phyloP scores from a whole-genome alignment of 176 grass and related monocot species.

The Raddia distichophylla region DNA sequence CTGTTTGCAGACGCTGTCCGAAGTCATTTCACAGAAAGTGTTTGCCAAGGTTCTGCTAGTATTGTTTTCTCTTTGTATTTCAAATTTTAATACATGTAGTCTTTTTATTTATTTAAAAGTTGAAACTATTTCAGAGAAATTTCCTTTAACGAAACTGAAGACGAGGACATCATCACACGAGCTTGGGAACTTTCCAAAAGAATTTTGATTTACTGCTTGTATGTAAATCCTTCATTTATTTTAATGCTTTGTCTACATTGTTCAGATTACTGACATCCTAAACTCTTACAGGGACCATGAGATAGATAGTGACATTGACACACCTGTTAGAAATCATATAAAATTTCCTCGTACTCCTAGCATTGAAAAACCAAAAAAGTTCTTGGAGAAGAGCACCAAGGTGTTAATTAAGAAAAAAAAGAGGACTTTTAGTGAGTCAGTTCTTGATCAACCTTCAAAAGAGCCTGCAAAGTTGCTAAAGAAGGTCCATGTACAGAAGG shows the following conservation, averaged over 20 bases:
- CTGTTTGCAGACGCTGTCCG: constrained; percentile 88
- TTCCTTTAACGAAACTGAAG: constrained; percentile 54
- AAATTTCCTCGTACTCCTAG: constrained; percentile 58
- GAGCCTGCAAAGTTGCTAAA: constrained; percentile 12
- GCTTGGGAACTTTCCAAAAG: constrained; percentile 78
- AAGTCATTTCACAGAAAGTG: constrained; percentile 92
- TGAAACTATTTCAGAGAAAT: constrained; percentile 53
- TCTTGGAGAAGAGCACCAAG: constrained; percentile 38
- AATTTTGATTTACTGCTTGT: constrained; percentile 87
- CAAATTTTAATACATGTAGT: background rate
- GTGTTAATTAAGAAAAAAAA: constrained; percentile 42
- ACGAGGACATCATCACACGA: constrained; percentile 47
- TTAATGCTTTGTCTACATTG: constrained; percentile 36
- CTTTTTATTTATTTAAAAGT: constrained; percentile 28
- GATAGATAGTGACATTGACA: constrained; percentile 57
- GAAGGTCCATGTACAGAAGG: constrained; percentile 29
- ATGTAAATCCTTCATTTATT: constrained; percentile 33
- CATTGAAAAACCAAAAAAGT: constrained; percentile 27
- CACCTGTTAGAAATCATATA: constrained; percentile 71
- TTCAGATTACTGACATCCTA: constrained; percentile 33
- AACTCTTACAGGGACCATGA: constrained; percentile 70
- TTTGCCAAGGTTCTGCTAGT: constrained; percentile 68
- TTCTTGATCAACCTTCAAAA: constrained; percentile 22
- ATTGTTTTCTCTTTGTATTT: constrained; percentile 6
- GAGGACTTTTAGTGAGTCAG: constrained; percentile 30